A percentile compares a stretch with the other conserved stretches of the same genome.
phyloP scores from a whole-genome alignment of 1,139 yeast species.

The Yamadazyma diospyri region DNA sequence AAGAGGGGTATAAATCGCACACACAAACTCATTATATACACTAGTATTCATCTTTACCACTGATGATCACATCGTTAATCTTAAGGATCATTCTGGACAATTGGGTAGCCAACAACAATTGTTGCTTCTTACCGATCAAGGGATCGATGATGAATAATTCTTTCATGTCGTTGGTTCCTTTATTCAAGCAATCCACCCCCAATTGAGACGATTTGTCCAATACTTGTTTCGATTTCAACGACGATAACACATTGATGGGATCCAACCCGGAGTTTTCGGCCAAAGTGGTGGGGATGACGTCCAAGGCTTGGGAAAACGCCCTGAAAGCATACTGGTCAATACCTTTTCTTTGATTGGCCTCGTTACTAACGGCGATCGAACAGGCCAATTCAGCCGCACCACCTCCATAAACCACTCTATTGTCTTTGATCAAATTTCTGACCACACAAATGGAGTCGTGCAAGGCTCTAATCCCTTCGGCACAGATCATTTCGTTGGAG shows the following conservation, averaged over 20 bases:
- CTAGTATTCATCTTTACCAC: constrained; percentile 76
- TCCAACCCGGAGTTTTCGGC: constrained; percentile 96
- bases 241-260: constrained; percentile 85
- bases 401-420: constrained; percentile 95
- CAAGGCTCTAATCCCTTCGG: constrained; percentile 93
- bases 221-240: constrained; percentile 81
- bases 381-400: constrained; percentile 97
- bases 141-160: constrained; percentile 95
- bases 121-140: constrained; percentile 94
- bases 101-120: constrained; percentile 91
- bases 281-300: constrained; percentile 87
- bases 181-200: constrained; percentile 94
- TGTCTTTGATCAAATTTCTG: constrained; percentile 88
- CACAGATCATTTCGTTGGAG: constrained; percentile 95
- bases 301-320: constrained; percentile 89
- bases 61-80: constrained; percentile 92
- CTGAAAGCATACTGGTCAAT: constrained; percentile 98
- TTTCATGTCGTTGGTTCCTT: constrained; percentile 86
- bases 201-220: constrained; percentile 64
- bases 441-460: constrained; percentile 98
- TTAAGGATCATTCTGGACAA: constrained; percentile 95
- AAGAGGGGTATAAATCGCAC: too few relatives aligned
- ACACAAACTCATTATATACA: too few relatives aligned
- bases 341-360: constrained; percentile 90
- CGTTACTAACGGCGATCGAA: constrained; percentile 86